phyloP scores from a whole-genome alignment of 2,329 filamentous ascomycete species.

The Penicillium concentricum region DNA sequence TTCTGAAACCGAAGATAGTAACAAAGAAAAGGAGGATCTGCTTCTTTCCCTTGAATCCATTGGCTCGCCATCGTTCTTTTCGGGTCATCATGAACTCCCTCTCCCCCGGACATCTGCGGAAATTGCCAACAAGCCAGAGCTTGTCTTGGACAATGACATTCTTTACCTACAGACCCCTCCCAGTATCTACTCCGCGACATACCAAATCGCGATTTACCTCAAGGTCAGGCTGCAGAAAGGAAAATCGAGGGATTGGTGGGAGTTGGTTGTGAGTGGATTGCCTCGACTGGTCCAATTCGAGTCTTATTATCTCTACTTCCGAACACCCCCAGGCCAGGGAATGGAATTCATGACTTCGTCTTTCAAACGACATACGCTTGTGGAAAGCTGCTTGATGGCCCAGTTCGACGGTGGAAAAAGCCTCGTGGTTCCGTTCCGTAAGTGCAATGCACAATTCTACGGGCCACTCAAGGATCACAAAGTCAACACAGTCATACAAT shows the following conservation, averaged over 20 bases:
- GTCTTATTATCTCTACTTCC: slow-evolving; percentile 31
- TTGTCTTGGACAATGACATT: slow-evolving; percentile 18
- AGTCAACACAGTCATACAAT: slow-evolving; percentile 15
- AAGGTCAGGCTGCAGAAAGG: slow-evolving; percentile 16
- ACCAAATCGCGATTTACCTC: slow-evolving; percentile 22
- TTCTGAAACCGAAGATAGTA: slow-evolving; percentile 1
- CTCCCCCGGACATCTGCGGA: background rate
- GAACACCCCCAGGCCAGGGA: slow-evolving; percentile 25
- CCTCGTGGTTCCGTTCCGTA: slow-evolving; percentile 30
- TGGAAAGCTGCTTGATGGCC: slow-evolving; percentile 32
- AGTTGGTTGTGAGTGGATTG: slow-evolving; percentile 30
- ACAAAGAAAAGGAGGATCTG: background rate
- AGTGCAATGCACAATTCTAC: slow-evolving; percentile 27
- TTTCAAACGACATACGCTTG: slow-evolving; percentile 25
- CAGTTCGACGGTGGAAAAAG: slow-evolving; percentile 25
- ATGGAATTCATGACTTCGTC: slow-evolving; percentile 32
- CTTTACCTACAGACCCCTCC: slow-evolving; percentile 20
- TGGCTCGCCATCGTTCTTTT: background rate
- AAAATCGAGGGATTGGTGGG: slow-evolving; percentile 26
- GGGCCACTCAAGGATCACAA: slow-evolving; percentile 32
- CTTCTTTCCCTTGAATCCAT: background rate
- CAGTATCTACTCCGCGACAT: slow-evolving; percentile 14
- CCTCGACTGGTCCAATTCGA: slow-evolving; percentile 26
- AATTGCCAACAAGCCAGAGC: background rate
- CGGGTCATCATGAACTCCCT: background rate